Percentiles rank a stretch among this genome's conserved stretches.
Evolutionary conservation across 2,329 filamentous ascomycete genomes (phyloP).

Genomic region (Botryotinia globosa): DNA sequence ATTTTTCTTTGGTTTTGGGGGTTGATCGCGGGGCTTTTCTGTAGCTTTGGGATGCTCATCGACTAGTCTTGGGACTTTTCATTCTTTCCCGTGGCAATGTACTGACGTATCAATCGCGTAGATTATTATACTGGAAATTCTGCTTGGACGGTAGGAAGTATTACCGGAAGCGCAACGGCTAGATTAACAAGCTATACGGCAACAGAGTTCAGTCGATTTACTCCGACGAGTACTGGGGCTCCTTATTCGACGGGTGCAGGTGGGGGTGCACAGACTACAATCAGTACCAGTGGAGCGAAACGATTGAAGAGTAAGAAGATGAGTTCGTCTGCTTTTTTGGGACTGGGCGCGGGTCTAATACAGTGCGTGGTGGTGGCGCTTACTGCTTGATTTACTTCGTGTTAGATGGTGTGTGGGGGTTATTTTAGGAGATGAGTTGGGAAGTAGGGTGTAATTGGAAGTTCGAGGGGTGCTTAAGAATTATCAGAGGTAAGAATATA

Average conservation of each 20-base stretch:
- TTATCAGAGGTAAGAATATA: too few relatives aligned
- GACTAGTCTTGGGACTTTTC: neutral
- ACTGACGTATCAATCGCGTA: neutral
- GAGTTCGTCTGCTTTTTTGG: neutral
- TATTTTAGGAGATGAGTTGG: neutral
- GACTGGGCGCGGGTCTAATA: neutral
- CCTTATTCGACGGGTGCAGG: neutral
- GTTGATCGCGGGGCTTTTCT: neutral
- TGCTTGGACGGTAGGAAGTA: neutral
- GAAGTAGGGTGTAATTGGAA: too few relatives aligned
- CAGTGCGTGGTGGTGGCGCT: neutral
- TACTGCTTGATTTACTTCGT: neutral
- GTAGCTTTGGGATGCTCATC: neutral
- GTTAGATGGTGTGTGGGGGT: neutral
- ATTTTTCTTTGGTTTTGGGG: neutral
- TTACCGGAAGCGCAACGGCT: neutral
- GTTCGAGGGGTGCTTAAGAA: too few relatives aligned
- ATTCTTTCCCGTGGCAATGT: accelerated
- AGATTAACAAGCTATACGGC: neutral
- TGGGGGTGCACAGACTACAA: neutral
- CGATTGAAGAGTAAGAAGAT: neutral
- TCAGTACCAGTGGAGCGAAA: neutral
- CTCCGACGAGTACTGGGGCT: neutral
- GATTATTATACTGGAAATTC: neutral
- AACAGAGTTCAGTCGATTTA: neutral